Percentiles rank a stretch among this genome's conserved stretches.
Evolutionary conservation across 148 eudicot genomes (phyloP).

Genomic region (Fallopia convolvulus): DNA sequence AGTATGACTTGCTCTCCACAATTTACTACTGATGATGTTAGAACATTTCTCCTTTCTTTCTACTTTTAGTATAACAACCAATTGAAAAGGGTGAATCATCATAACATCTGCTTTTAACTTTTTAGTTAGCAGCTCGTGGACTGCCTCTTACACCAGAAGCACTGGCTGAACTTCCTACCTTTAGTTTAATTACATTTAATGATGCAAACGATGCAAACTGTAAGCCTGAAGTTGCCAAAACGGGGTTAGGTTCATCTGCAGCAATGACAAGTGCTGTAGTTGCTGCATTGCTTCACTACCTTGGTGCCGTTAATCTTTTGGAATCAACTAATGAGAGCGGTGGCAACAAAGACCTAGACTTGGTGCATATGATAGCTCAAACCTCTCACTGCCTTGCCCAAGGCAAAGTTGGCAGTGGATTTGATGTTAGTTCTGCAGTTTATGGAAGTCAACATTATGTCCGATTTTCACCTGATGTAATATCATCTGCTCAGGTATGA

Average conservation of each 20-base stretch:
- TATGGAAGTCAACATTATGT: conserved; percentile 98
- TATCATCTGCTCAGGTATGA: conserved; percentile 88
- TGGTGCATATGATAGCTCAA: conserved; percentile 65
- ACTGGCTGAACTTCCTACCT: conserved; percentile 71
- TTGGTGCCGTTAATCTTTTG: conserved; percentile 67
- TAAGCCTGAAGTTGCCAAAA: conserved; percentile 99
- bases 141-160: conserved; percentile 78
- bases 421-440: conserved; percentile 97
- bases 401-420: conserved; percentile 99
- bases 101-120: background rate
- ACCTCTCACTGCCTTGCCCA: conserved; percentile 95
- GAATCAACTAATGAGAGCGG: conserved; percentile 25
- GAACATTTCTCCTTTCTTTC: background rate
- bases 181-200: conserved; percentile 81
- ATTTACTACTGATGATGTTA: background rate
- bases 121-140: conserved; percentile 86
- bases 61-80: background rate
- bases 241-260: conserved; percentile 98
- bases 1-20: background rate
- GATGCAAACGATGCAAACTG: conserved; percentile 41
- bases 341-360: conserved; percentile 45
- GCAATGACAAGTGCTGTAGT: conserved; percentile 99
- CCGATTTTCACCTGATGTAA: conserved; percentile 92
- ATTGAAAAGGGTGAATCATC: background rate
- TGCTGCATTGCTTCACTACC: conserved; percentile 91